Percentiles rank a stretch among this genome's conserved stretches.
phyloP scores from a whole-genome alignment of 306 rosid genomes.

The Potentilla sterilis region DNA sequence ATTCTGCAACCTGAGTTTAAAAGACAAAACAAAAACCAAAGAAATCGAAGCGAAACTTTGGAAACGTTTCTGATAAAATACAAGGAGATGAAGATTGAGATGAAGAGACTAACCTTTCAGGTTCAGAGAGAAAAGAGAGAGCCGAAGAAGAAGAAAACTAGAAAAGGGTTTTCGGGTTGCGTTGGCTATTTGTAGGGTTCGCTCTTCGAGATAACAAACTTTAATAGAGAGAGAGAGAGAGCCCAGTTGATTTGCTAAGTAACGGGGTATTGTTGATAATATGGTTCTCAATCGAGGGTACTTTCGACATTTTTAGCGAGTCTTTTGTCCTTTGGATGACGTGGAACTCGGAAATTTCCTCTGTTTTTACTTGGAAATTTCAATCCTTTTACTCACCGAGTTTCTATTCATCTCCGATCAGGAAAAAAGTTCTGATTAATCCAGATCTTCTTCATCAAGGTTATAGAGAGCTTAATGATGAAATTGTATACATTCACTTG shows the following conservation, averaged over 20 bases:
- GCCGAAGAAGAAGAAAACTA: neutral
- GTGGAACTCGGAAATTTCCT: neutral
- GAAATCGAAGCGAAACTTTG: neutral
- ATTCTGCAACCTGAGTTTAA: neutral
- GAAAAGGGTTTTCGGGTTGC: neutral
- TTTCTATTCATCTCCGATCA: no score
- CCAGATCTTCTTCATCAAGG: no score
- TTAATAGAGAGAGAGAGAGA: no score
- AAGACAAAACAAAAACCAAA: neutral
- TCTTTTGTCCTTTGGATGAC: neutral
- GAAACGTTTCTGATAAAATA: neutral
- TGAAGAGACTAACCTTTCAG: conserved; percentile 25
- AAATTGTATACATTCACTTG: no score
- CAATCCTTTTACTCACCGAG: neutral
- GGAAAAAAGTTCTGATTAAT: neutral
- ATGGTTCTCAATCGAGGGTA: neutral
- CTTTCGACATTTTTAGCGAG: neutral
- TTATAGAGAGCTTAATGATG: no score
- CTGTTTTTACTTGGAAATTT: neutral
- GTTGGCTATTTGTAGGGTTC: conserved; percentile 24
- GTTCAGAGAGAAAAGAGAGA: conserved; percentile 16
- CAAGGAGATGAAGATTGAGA: neutral
- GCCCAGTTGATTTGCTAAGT: conserved; percentile 28
- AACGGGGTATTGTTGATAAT: conserved; percentile 31
- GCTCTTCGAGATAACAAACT: conserved; percentile 7